Evolutionary conservation across 108 stramenopile genomes (phyloP), one percentile per base, ranked within the genome.

Genomic region (Skeletonema costatum): DNA sequence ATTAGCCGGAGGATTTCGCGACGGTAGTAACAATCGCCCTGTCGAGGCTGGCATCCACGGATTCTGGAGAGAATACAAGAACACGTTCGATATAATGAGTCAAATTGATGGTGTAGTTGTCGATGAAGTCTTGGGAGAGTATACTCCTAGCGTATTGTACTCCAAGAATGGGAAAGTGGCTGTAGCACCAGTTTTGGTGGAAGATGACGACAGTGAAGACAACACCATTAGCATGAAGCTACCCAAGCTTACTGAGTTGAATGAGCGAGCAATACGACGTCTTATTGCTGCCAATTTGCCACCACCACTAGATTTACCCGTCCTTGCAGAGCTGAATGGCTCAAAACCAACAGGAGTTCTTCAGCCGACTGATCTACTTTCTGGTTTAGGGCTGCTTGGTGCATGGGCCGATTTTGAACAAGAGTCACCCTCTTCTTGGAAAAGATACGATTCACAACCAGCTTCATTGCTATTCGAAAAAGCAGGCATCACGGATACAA

Each of bases 41-140:
- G 90, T 90, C 33, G 93, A 94, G 76, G 90, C 93, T 32, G 93
- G 93, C n/a, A 75, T 94, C 21, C 93, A 94, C 74, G 93, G 93
- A 13, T 94, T 94, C 67, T 94, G 93, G 93, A 71, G 93, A 61
- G 93, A 92, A 78, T 94, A 94, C 64, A 64, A 68, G n/a, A 94
- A 94, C 63, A 92, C 91, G 10, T 91, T 91, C 77, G 86, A 85
- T n/a, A 78, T 81, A 16, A 89, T 94, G 66, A 81, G 81, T 63
- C 36, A 71, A 5, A 90, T 90, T 59, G 60, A 81, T 0, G 93
- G 91, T 32, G 66, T 94, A 4, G 60, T 87, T 32, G 35, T 92
- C 2, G 87, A 92, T 72, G 87, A 88, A 68, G 90, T 90, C 1
- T 70, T 94, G 78, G 85, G 89, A 11, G 80, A 76, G 21, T 94